phyloP scores from a whole-genome alignment of 2,329 filamentous ascomycete species.

The Fusarium sp. region DNA sequence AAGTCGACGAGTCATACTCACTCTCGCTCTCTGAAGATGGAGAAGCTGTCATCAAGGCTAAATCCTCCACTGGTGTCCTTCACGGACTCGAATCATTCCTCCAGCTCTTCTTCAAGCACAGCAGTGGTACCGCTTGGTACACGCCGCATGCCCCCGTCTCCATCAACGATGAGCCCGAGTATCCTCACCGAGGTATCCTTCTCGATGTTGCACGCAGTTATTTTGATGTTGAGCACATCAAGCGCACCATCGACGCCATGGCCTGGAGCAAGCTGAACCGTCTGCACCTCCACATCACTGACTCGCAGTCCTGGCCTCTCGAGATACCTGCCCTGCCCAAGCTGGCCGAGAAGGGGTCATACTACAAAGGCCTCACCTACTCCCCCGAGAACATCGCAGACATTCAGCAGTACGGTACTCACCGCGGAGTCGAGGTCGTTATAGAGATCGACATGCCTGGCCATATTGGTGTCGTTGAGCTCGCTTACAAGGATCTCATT shows the following conservation, averaged over 20 bases:
- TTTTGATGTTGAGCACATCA: slow-evolving; percentile 74
- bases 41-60: slow-evolving; percentile 70
- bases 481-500: slow-evolving; percentile 63
- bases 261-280: slow-evolving; percentile 86
- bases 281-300: slow-evolving; percentile 83
- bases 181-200: slow-evolving; percentile 80
- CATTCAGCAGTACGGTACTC: slow-evolving; percentile 77
- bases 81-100: slow-evolving; percentile 80
- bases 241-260: slow-evolving; percentile 79
- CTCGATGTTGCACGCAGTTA: slow-evolving; percentile 81
- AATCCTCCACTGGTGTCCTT: slow-evolving; percentile 74
- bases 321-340: slow-evolving; percentile 79
- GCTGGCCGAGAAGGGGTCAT: slow-evolving; percentile 78
- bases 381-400: slow-evolving; percentile 69
- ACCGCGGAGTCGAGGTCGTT: slow-evolving; percentile 67
- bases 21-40: slow-evolving; percentile 69
- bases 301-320: slow-evolving; percentile 87
- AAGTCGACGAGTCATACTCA: slow-evolving; percentile 81
- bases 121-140: slow-evolving; percentile 68
- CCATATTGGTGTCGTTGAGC: slow-evolving; percentile 65
- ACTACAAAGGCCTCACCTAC: slow-evolving; percentile 74
- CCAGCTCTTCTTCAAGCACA: slow-evolving; percentile 82
- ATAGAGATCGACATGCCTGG: slow-evolving; percentile 73
- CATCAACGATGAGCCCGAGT: slow-evolving; percentile 79
- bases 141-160: slow-evolving; percentile 75